Base-by-base conservation (phyloP, 108 stramenopile genomes). In the Skeletonema costatum region DNA sequence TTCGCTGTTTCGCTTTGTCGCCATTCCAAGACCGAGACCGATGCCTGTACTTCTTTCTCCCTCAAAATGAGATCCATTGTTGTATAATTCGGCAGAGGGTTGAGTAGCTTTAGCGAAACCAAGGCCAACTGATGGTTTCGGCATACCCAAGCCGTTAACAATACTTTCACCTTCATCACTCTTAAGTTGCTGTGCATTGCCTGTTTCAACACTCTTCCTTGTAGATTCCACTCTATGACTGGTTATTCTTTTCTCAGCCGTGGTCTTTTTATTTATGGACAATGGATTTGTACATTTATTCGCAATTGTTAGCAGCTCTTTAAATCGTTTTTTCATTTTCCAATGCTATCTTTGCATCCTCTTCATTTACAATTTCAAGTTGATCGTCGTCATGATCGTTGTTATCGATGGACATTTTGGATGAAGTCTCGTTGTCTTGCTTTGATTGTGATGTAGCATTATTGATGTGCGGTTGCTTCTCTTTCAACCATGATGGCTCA, bases 291-390 rank as follows among this genome's bases (percentile, higher is more conserved):
- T 71, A 8, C 74, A 75, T 33, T 39, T 60, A 44, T 51, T 70
- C 11, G 75, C 75, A 30, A 50, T 19, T 16, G 61, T 51, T 41
- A 82, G 13, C 14, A 82, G 66, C 35, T 82, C 81, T n/a, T 76
- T 48, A 48, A 82, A 82, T 32, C 46, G 68, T 30, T 30, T 41
- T 41, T 66, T 76, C 71, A 14, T 68, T 50, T 5, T 76, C 75
- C 7, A 59, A 59, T 19, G 56, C 16, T 2, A 66, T 33, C 42
- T 51, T 68, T 35, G 51, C 68, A n/a, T 80, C 70, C 0, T 46
- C 64, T 16, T 19, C 32, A 19, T 46, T 3, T 11, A 62, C n/a
- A 5, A 25, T 42, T 21, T 74, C 50, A 29, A 6, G 13, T 13
- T 42, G 32, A 53, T 65, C 44, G 16, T 50, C 64, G 4, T 35